Base-by-base conservation (phyloP, 202 grass and related monocot species). In the Alloteropsis angusta region DNA sequence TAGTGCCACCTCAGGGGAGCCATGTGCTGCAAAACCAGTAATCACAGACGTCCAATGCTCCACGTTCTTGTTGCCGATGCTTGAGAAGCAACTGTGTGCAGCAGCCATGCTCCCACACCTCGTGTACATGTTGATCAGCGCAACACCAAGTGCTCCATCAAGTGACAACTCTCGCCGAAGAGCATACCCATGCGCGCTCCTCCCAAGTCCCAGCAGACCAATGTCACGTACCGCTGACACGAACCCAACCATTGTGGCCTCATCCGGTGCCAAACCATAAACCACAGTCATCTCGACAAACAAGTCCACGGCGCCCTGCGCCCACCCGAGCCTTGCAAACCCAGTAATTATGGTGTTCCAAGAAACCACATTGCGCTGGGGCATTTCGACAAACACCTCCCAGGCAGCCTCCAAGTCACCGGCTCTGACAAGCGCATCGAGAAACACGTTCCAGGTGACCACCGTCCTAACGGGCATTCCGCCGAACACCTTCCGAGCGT, bases 41-140 rank as follows among this genome's bases (percentile, higher is more conserved):
- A 93, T 77, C 65, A 90, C 64, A 70, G 85, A 82, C n/a, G 88
- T 93, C 87, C 87, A 90, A 7, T 89, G 76, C 45, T 90, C 84
- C 56, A 85, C 76, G 64, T 80, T 93, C 82, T 86, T 88, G 45
- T 22, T 21, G 32, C 13, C 1, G 22, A 88, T 21, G 19, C 66
- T 66, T 4, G 41, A 74, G 72, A 93, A 90, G 79, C 83, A 85
- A 10, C 16, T 53, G 49, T 82, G 66, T 38, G 85, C 87, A 0
- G 41, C 10, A 25, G 4, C 71, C 38, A 90, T 85, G 47, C 85
- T 80, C 44, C 91, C 87, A 0, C 91, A 90, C 57, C 69, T 88
- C 17, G 85, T 71, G 70, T 87, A 90, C 91, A 93, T 90, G 43
- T 85, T 85, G 47, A 90, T 85, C 16, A 90, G 75, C 12, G 82